Evolutionary conservation across 2,329 filamentous ascomycete genomes (phyloP).

Genomic region (Alternaria triticimaculans): DNA sequence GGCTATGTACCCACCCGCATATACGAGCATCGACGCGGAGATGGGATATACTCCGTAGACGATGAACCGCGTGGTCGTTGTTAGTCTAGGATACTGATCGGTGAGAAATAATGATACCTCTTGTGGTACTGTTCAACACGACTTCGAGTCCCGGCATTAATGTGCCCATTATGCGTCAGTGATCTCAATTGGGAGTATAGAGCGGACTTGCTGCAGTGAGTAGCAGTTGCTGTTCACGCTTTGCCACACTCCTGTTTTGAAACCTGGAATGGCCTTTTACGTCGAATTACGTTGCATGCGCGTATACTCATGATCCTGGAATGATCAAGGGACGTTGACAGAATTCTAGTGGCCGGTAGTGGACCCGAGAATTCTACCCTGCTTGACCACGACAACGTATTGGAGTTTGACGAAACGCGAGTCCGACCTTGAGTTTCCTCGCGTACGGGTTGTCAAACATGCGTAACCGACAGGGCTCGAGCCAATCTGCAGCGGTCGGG

Average conservation of each 20-base stretch:
- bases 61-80: not conserved
- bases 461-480: not conserved
- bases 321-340: not conserved
- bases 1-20: constrained; percentile 7
- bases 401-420: not conserved
- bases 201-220: not conserved
- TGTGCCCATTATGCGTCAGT: not conserved
- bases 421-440: not conserved
- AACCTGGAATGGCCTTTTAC: not conserved
- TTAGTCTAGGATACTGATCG: not conserved
- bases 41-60: not conserved
- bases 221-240: not conserved
- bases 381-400: not conserved
- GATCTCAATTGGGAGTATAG: not conserved
- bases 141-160: not conserved
- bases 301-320: not conserved
- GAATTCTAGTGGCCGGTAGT: not conserved
- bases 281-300: not conserved
- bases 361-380: not conserved
- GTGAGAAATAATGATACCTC: not conserved
- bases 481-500: not conserved
- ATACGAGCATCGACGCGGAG: constrained; percentile 2
- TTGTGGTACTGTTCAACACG: not conserved
- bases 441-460: not conserved
- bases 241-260: not conserved